These are phyloP conservation scores for Pilasporangium apinafurcum DNA, from an alignment of 352 stramenopile genomes.

Conservation along the genomic window DNA sequence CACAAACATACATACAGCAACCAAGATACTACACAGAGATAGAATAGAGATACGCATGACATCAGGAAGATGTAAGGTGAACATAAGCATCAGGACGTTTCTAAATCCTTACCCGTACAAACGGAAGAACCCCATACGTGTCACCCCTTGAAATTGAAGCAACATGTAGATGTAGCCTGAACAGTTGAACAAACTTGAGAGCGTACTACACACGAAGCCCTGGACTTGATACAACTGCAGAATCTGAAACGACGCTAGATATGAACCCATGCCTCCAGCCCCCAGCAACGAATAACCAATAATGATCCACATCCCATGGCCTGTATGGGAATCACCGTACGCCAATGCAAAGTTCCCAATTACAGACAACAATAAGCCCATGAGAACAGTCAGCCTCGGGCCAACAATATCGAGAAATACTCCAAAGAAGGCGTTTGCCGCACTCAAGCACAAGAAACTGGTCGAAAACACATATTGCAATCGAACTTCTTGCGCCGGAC, in stretches of 20 bases:
- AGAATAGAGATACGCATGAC: neutral
- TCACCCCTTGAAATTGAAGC: constrained; percentile 46
- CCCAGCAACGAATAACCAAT: constrained; percentile 61
- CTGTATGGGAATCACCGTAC: constrained; percentile 42
- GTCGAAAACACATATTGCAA: constrained; percentile 80
- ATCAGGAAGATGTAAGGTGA: neutral
- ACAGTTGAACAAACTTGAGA: constrained; percentile 82
- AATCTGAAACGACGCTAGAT: constrained; percentile 75
- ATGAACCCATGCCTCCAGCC: constrained; percentile 66
- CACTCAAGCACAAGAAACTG: constrained; percentile 71
- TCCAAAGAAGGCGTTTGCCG: constrained; percentile 73
- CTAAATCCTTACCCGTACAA: constrained; percentile 39
- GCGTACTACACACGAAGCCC: constrained; percentile 69
- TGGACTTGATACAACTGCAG: constrained; percentile 71
- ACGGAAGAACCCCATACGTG: constrained; percentile 43
- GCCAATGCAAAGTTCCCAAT: constrained; percentile 56
- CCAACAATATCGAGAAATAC: constrained; percentile 68
- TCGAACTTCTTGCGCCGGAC: constrained; percentile 54
- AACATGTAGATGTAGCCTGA: constrained; percentile 85
- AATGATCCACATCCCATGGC: constrained; percentile 50
- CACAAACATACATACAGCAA: constrained; percentile 29
- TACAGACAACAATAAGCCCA: constrained; percentile 38
- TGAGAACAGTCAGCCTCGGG: constrained; percentile 41
- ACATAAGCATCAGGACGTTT: neutral
- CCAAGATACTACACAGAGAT: constrained; percentile 24